Conservation (phyloP, 1,284 basidiomycete species). For the Malassezia pachydermatis region DNA sequence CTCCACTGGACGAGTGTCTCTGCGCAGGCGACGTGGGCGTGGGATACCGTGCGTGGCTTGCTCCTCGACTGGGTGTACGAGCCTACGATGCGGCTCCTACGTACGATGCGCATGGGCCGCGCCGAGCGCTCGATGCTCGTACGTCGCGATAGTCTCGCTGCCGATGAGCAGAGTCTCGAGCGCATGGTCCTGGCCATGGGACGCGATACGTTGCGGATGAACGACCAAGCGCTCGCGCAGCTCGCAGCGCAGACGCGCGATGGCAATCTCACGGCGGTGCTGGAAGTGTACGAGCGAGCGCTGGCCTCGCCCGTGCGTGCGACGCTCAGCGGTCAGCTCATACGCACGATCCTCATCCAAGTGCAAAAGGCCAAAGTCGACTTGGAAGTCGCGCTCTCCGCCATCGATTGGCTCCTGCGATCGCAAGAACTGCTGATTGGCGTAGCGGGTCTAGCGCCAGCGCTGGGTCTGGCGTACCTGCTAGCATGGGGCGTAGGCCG, state of each 20-base stretch:
- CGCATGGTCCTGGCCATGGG: conserved; percentile 82
- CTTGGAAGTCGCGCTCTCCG: conserved; percentile 70
- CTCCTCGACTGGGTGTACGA: conserved; percentile 75
- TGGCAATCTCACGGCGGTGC: conserved; percentile 78
- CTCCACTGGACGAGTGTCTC: conserved; percentile 32
- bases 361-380: conserved; percentile 96
- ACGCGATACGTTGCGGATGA: conserved; percentile 63
- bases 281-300: conserved; percentile 82
- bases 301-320: conserved; percentile 74
- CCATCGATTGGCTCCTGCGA: conserved; percentile 82
- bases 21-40: conserved; percentile 55
- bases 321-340: conserved; percentile 67
- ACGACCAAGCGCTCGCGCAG: conserved; percentile 54
- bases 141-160: conserved; percentile 63
- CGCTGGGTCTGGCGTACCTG: conserved; percentile 67
- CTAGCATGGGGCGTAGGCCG: conserved; percentile 40
- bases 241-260: conserved; percentile 58
- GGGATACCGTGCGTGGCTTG: conserved; percentile 66
- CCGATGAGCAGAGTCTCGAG: conserved; percentile 77
- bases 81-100: conserved; percentile 69
- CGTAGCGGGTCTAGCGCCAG: conserved; percentile 89
- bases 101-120: conserved; percentile 69
- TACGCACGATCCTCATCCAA: conserved; percentile 81
- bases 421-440: conserved; percentile 94
- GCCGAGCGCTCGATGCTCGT: conserved; percentile 60